Percentiles rank a stretch among this genome's conserved stretches.
Evolutionary conservation across 1,284 basidiomycete genomes (phyloP).

Genomic region (Peniophora sp.): DNA sequence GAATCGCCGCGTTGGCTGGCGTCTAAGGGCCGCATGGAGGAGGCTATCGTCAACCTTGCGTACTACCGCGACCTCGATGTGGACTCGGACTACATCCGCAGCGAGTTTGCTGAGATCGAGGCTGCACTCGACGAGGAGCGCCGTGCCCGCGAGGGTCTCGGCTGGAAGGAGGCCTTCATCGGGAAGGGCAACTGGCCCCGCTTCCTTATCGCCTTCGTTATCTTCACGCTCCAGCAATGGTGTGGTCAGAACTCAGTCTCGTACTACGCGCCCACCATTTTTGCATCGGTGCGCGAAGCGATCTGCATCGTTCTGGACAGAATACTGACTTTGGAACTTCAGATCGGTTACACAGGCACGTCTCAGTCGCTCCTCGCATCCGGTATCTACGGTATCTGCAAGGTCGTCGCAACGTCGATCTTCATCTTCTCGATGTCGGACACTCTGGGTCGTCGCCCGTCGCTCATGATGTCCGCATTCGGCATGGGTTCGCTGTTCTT

Average conservation of each 20-base stretch:
- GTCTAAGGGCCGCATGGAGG: constrained; percentile 24
- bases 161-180: constrained; percentile 60
- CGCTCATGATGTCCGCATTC: constrained; percentile 56
- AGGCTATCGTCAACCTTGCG: constrained; percentile 27
- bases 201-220: constrained; percentile 60
- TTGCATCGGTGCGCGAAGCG: constrained; percentile 43
- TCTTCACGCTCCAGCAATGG: constrained; percentile 61
- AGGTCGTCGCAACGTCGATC: constrained; percentile 61
- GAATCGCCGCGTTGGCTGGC: constrained; percentile 31
- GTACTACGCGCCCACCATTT: constrained; percentile 76
- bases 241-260: constrained; percentile 54
- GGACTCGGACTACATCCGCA: constrained; percentile 40
- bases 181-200: constrained; percentile 68
- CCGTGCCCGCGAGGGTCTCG: constrained; percentile 45
- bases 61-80: constrained; percentile 50
- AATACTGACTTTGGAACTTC: neutral
- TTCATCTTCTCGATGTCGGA: constrained; percentile 58
- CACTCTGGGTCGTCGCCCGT: constrained; percentile 43
- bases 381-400: constrained; percentile 76
- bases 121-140: constrained; percentile 59
- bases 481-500: constrained; percentile 56
- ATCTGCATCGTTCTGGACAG: constrained; percentile 4
- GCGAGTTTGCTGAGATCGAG: constrained; percentile 56
- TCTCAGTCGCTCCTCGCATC: constrained; percentile 67
- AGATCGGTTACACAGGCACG: constrained; percentile 59